These are phyloP conservation scores for Cystobasidiopsis lactophilus DNA, from an alignment of 768 basidiomycete species.

Conservation along the genomic window DNA sequence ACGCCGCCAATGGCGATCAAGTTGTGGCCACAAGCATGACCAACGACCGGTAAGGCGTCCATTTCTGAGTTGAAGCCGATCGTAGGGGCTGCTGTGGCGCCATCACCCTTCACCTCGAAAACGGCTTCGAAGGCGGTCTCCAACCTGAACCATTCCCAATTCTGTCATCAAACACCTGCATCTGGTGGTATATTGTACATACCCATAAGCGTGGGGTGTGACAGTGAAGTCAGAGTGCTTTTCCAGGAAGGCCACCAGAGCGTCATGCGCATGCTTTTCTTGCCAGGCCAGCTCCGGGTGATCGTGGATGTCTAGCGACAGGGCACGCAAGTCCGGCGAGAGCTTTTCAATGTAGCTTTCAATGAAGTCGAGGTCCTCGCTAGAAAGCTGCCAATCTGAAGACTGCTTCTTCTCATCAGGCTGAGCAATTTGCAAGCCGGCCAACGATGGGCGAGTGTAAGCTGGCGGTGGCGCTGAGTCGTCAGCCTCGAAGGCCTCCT, in stretches of 20 bases:
- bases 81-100: background rate
- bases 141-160: background rate
- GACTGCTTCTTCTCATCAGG: no score
- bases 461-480: no score
- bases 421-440: no score
- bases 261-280: conserved; percentile 1
- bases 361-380: background rate
- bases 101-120: conserved; percentile 13
- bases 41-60: background rate
- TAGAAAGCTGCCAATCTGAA: no score
- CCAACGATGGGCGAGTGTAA: no score
- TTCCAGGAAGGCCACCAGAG: conserved; percentile 6
- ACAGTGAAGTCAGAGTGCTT: conserved; percentile 9
- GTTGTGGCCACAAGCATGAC: background rate
- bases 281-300: conserved; percentile 9
- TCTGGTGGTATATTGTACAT: no score
- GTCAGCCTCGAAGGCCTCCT: no score
- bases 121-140: conserved; percentile 16
- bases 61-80: conserved; percentile 15
- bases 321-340: background rate
- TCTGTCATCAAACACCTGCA: background rate
- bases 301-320: background rate
- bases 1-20: conserved; percentile 18
- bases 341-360: background rate
- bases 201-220: conserved; percentile 11